These are phyloP conservation scores for Saccharomycopsis phalli DNA, from an alignment of 1,139 yeast genomes.

Conservation along the genomic window DNA sequence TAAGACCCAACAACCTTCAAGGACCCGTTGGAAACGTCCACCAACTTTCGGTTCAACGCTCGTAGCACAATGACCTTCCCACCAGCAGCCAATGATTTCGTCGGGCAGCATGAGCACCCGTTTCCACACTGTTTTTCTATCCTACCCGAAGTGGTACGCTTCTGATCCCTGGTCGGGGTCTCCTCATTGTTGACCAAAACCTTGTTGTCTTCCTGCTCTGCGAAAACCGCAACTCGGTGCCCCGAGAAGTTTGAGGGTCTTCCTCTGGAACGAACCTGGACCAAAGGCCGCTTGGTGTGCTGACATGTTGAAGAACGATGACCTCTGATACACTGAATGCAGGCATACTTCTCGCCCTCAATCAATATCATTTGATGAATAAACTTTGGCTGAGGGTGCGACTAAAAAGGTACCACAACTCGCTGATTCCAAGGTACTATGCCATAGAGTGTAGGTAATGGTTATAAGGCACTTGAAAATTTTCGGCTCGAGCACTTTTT, in stretches of 20 bases:
- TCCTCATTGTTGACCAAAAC: conserved; percentile 3
- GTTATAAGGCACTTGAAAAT: no score
- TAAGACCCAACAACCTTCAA: conserved; percentile 24
- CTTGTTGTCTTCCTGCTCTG: background rate
- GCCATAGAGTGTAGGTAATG: no score
- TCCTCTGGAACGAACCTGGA: conserved; percentile 48
- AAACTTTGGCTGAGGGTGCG: background rate
- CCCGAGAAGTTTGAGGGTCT: conserved; percentile 43
- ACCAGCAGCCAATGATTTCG: conserved; percentile 14
- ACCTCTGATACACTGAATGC: conserved; percentile 84
- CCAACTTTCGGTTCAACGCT: conserved; percentile 40
- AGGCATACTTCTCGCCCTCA: conserved; percentile 82
- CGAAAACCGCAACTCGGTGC: conserved; percentile 41
- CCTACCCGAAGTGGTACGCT: background rate
- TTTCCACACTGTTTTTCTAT: background rate
- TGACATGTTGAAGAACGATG: conserved; percentile 84
- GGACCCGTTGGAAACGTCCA: conserved; percentile 36
- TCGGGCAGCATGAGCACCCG: conserved; percentile 18
- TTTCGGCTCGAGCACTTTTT: conserved; percentile 4
- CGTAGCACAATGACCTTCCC: conserved; percentile 33
- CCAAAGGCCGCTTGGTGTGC: conserved; percentile 55
- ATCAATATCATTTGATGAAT: conserved; percentile 66
- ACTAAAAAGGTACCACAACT: no score
- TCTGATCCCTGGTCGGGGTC: background rate
- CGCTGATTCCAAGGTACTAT: no score